Evolutionary conservation across 2,329 filamentous ascomycete genomes (phyloP).

Genomic region (Fusarium robinianum): DNA sequence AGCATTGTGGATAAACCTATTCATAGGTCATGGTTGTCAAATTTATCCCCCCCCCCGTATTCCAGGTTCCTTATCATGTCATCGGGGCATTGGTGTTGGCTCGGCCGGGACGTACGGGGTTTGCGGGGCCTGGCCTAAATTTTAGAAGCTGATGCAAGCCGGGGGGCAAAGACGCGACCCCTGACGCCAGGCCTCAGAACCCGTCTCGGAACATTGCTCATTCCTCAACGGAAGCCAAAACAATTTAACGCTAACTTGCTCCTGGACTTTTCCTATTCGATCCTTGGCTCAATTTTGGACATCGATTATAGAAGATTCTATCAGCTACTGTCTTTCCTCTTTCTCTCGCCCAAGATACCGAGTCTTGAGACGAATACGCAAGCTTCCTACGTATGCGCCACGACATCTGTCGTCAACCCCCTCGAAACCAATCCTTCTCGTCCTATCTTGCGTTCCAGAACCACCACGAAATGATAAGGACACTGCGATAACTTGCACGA

Average conservation of each 20-base stretch:
- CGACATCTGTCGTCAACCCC: constrained; percentile 2
- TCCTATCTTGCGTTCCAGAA: background rate
- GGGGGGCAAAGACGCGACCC: constrained; percentile 18
- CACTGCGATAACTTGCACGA: constrained; percentile 19
- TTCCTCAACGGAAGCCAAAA: constrained; percentile 8
- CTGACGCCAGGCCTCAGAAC: constrained; percentile 25
- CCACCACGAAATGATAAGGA: constrained; percentile 29
- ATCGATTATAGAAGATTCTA: too few species aligned
- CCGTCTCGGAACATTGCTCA: constrained; percentile 25
- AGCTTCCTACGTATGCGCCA: constrained; percentile 8
- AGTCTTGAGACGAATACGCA: too few species aligned
- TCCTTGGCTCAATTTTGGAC: too few species aligned
- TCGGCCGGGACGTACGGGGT: constrained; percentile 30
- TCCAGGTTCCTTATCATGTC: constrained; percentile 10
- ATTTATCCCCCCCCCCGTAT: too few species aligned
- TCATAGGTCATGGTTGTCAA: too few species aligned
- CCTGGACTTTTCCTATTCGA: too few species aligned
- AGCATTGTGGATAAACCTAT: background rate
- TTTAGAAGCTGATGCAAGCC: constrained; percentile 22
- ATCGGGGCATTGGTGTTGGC: constrained; percentile 14
- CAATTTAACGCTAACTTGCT: too few species aligned
- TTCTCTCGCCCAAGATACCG: too few species aligned
- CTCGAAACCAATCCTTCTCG: background rate
- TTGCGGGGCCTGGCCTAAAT: constrained; percentile 34
- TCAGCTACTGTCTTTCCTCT: too few species aligned